Conservation (phyloP, 2,329 filamentous ascomycete species). For the Sporothrix humicola region DNA sequence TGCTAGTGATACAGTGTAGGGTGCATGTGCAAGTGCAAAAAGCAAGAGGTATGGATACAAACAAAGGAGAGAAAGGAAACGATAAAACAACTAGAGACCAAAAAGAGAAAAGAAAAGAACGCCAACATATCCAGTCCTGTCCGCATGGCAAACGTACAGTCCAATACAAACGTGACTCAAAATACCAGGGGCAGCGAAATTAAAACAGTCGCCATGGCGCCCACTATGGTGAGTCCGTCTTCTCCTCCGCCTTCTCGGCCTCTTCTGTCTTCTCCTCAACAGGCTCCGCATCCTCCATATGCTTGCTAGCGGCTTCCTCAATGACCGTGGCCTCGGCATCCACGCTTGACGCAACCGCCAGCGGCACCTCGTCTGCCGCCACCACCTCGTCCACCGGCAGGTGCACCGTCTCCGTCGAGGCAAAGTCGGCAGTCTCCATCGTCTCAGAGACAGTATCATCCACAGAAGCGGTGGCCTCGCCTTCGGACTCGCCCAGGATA, state of each 20-base stretch:
- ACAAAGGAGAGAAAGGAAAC: background rate
- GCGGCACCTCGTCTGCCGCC: slow-evolving; percentile 33
- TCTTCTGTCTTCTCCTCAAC: background rate
- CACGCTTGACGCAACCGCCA: slow-evolving; percentile 31
- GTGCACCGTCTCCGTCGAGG: slow-evolving; percentile 29
- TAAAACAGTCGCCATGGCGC: slow-evolving; percentile 6
- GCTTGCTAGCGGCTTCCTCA: background rate
- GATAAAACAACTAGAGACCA: background rate
- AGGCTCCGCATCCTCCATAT: background rate
- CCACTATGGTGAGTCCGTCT: background rate
- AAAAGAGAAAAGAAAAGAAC: background rate
- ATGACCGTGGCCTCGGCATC: slow-evolving; percentile 13
- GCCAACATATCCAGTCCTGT: slow-evolving; percentile 15
- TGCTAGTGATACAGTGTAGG: slow-evolving; percentile 15
- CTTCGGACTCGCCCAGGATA: slow-evolving; percentile 40
- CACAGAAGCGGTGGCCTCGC: slow-evolving; percentile 2
- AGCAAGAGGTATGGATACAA: slow-evolving; percentile 7
- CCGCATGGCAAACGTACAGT: background rate
- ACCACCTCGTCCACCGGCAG: slow-evolving; percentile 38
- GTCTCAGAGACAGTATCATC: slow-evolving; percentile 30
- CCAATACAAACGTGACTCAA: background rate
- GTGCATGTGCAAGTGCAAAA: background rate
- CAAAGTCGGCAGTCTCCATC: slow-evolving; percentile 39
- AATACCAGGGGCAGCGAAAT: background rate
- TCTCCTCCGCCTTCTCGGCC: background rate